Evolutionary conservation across 1,284 basidiomycete species (phyloP), one percentile per base, ranked within the genome.

Genomic region (Ganoderma sinense): DNA sequence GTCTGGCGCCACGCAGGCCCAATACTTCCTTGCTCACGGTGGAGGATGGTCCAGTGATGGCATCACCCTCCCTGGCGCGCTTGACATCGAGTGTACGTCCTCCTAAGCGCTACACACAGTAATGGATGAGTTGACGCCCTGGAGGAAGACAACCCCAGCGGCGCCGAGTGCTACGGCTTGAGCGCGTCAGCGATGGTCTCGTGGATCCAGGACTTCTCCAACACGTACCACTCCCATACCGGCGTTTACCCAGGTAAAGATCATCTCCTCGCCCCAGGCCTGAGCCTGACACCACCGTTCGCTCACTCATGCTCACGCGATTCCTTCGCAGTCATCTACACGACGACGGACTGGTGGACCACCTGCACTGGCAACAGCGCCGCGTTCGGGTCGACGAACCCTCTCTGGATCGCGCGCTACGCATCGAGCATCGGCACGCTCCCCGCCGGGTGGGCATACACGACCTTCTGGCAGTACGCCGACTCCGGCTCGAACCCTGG

Each of bases 381-480:
- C 26, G 77, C 81, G 36, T 90, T 91, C 73, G 85, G 78, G 14
- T 67, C 75, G 13, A 84, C 82, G 65, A 87, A 86, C 76, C 88
- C 89, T 1, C 80, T 92, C 0, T 90, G 88, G 86, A 82, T 92
- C 45, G 90, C 91, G 0, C 80, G 82, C 59, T 91, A 84, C 65
- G 78, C 86, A 2, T 84, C 85, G 1, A 77, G 77, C 26, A 78
- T 88, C 23, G 88, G 88, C 5, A 75, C 84, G 2, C 80, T 91
- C 41, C 89, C 89, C 33, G 86, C 88, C 26, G 88, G 90, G 41
- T 91, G 87, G 86, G 64, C 74, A 26, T 86, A 82, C 75, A 76
- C 82, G 29, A 88, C 89, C 0, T 90, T 92, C 80, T 91, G 90
- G 89, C 89, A 91, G 78, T 88, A 86, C 69, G 85, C 86, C 4